Base-by-base conservation (phyloP, 2,329 filamentous ascomycete genomes). In the Lachnellula subtilissima region DNA sequence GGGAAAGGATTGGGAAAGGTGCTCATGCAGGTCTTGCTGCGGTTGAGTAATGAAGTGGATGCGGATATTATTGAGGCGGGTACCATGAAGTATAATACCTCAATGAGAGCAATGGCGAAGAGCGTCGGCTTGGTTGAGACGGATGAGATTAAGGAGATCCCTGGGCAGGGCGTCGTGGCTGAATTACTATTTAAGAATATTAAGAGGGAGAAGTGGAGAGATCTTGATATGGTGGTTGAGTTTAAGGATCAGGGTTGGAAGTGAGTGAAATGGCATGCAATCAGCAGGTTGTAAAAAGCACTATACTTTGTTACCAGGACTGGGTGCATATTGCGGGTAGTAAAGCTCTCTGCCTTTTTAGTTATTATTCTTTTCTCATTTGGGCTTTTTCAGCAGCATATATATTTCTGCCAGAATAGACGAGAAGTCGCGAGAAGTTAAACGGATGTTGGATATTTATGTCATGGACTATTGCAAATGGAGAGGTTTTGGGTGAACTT, bases 61-160 rank as follows among this genome's bases (percentile, higher is more conserved):
- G 52, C 55, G 5, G 49, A 54, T 49, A 25, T 50, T 42, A 35
- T 61, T 11, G 32, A 53, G 17, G 58, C 48, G 12, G 58, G 54
- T 14, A 61, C 60, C 7, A 55, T 59, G 56, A 61, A 52, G 56
- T 14, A n/a, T 5, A 61, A 62, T 53, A 36, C 2, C 28, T 35
- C 48, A 17, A 62, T 62, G 60, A 55, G 58, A 32, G 52, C 45
- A 5, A n/a, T 62, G 43, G 54, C 57, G 47, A 52, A n/a, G 49
- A 55, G 51, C n/a, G 25, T 62, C 11, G 58, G 58, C 3, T 48
- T 54, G 37, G 48, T n/a, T 42, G 55, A 57, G 28, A 62, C 60
- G 32, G 66, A 65, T 7, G 64, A 68, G 23, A 57, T 66, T 6
- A 62, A 65, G 9, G 58, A 43, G 1, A 12, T 65, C 50, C 63